Base-by-base conservation (phyloP, 768 basidiomycete species). In the Hortiboletus flavorubellus region DNA sequence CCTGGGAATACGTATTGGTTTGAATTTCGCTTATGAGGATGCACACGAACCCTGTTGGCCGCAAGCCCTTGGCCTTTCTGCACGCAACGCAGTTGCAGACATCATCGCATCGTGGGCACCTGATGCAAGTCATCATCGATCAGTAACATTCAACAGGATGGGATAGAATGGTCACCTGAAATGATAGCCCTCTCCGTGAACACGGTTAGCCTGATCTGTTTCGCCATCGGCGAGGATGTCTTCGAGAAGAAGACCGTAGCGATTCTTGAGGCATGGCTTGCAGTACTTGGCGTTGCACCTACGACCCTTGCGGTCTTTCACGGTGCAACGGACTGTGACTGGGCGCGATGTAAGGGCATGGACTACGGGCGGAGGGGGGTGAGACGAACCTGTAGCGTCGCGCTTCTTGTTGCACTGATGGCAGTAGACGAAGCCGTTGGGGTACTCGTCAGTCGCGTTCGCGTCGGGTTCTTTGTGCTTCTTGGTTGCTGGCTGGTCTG, bases 371-470 rank as follows among this genome's bases (percentile, higher is more conserved):
- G 18, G 14, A 35, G n/a, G 15, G 26, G 34, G n/a, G 3, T 33
- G 23, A 53, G 31, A 64, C 76, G 48, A 44, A 86, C 87, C 72
- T 44, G 72, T 64, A 30, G 68, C 64, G 59, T 82, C 82, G 48
- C 82, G 81, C 60, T 85, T 87, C 65, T 78, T 79, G 58, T 75
- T 76, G 69, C 89, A 89, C 63, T 89, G 88, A 66, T 89, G 89
- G 59, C 89, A 91, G 59, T 84, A 81, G 47, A 81, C 69, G 46
- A 66, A 76, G 64, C 62, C 78, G 29, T 70, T 71, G 35, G 75
- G 74, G 53, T 60, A 68, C 38, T 73, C 70, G 18, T 72, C 54
- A 11, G 54, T 63, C 58, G 42, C 55, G 46, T 65, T 63, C 42
- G 55, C 49, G 46, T 42, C 35, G 30, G 65, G 58, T 58, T 76